Base-by-base conservation (phyloP, 2,329 filamentous ascomycete genomes). In the Calcarisporium arbuscula region DNA sequence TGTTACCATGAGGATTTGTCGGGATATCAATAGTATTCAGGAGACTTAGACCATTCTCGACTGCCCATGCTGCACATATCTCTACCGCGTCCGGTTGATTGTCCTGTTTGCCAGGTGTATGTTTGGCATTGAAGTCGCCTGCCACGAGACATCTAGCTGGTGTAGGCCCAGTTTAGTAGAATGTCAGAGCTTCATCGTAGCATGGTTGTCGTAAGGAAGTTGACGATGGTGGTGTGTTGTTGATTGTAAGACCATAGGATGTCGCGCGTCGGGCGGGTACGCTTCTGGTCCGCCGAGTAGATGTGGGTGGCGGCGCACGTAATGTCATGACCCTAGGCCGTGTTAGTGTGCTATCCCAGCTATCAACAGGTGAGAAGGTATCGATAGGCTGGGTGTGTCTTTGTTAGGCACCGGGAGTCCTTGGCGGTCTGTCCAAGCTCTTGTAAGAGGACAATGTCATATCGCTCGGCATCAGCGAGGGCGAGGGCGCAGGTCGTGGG, bases 81-180 rank as follows among this genome's bases (percentile, higher is more conserved):
- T 17, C 36, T 11, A 14, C 43, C 38, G 8, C 36, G 22, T 21
- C 36, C 38, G 16, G 23, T 26, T n/a, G 28, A 23, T 11, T 19
- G 32, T 18, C 37, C 43, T 8, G 32, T 40, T 29, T 47, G 38
- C 44, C 39, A 47, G 19, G 28, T 31, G 15, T 28, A 26, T 27
- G 45, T 36, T 31, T 39, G 35, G 15, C 40, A 42, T 47, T 46
- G 30, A 46, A 44, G 37, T 46, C 41, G 19, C 37, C 41, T 12
- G 44, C 36, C 10, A 46, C 37, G 6, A 46, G 35, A 22, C 38
- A 41, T 20, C 33, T 32, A 14, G 28, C 30, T 10, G 38, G 43
- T 16, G 35, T n/a, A 11, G 26, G 29, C 43, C 34, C n/a, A 41
- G 22, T 32, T 27, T 14, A 40, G 38, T 15, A 45, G 30, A 14